Base-by-base conservation (phyloP, 176 grass and related monocot genomes). In the Triticum dicoccoides region DNA sequence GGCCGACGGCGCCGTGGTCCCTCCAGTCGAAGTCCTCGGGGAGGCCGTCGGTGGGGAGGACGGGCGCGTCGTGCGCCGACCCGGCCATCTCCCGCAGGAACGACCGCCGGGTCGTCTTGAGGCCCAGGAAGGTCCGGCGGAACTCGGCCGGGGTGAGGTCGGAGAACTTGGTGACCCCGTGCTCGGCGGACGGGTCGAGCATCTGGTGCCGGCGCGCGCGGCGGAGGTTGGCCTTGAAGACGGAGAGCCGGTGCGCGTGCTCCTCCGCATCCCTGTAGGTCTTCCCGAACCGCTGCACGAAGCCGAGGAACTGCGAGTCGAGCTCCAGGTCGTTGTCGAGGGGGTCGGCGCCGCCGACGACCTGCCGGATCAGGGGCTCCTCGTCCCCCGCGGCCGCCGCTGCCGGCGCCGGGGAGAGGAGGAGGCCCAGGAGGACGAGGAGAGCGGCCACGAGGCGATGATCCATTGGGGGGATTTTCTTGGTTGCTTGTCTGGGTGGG, bases 141-240 rank as follows among this genome's bases (percentile, higher is more conserved):
- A 98, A 95, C 88, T 98, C 93, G 27, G 91, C 90, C 8, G 91
- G 93, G 59, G 91, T 95, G 47, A 98, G 93, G 80, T 98, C 96
- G 82, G 93, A 95, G 84, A 98, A 98, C 84, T 92, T 89, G 59
- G 93, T 98, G 80, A 98, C 17, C 42, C 96, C 96, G 72, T 98
- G 96, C 49, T 89, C 88, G 51, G 93, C 96, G 11, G 90, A 77
- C 37, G 96, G 96, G 90, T 98, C 96, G 2, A 98, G 79, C 69
- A 76, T 44, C 82, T 98, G 93, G 82, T 98, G 88, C 29, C 86
- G 83, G 80, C 87, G 76, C 61, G 95, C 92, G 34, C 92, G 95
- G 80, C 92, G 86, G 15, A 94, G 32, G 76, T 97, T 97, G n/a
- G 88, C n/a, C 88, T 92, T 94, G 92, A 97, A 97, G 49, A 97